Conservation (phyloP, 179 eudicot species). For the Spergularia azorica region DNA sequence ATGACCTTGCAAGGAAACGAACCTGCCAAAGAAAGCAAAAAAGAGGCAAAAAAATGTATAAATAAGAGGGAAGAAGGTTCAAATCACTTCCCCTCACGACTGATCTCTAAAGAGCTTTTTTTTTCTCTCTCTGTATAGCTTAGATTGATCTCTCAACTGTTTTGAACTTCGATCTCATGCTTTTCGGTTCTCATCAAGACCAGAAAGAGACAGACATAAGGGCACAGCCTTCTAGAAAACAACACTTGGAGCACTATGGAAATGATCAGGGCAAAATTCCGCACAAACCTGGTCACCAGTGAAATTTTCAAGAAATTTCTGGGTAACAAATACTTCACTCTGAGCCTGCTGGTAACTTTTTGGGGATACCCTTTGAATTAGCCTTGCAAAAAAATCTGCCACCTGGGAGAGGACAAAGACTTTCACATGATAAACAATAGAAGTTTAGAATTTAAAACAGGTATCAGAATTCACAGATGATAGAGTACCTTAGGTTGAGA, state of each 20-base stretch:
- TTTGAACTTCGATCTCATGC: conserved; percentile 2
- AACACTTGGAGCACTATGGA: conserved; percentile 8
- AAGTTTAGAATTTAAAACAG: not conserved
- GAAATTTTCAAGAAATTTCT: conserved; percentile 90
- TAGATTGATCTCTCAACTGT: not conserved
- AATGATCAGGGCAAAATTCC: conserved; percentile 2
- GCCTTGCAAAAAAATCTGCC: conserved; percentile 75
- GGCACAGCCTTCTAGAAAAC: not conserved
- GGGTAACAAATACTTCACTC: conserved; percentile 84
- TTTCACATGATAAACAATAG: not conserved
- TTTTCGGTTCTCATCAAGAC: not conserved
- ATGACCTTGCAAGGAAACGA: conserved; percentile 95
- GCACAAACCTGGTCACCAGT: conserved; percentile 86
- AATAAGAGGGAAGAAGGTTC: not conserved
- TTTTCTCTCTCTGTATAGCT: no score
- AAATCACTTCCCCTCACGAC: not conserved
- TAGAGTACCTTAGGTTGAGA: conserved; percentile 68
- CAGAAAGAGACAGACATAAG: not conserved
- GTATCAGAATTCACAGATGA: conserved; percentile 10
- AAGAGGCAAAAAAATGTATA: conserved; percentile 3
- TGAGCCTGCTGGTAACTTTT: conserved; percentile 92
- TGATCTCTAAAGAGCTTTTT: no score
- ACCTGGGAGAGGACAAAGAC: conserved; percentile 45
- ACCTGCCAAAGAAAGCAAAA: conserved; percentile 55
- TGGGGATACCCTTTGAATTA: conserved; percentile 93